Conservation (phyloP, 805 yeast genomes). For the Gaillardinia entomophila region DNA sequence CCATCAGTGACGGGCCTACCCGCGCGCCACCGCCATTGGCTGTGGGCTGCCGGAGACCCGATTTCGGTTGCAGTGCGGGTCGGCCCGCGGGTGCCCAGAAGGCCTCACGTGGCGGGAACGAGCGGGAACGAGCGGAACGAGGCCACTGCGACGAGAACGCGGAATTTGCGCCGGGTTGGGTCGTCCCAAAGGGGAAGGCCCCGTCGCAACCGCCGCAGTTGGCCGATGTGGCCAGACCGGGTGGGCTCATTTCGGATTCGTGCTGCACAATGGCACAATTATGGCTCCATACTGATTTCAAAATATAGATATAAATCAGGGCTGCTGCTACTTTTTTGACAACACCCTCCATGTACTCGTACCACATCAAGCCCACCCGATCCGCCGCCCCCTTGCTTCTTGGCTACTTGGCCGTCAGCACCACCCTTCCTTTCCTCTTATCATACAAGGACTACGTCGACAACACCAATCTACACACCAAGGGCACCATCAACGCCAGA, state of each 20-base stretch:
- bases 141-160: background rate
- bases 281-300: background rate
- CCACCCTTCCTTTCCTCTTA: conserved; percentile 35
- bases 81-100: no score
- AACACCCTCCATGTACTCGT: conserved; percentile 12
- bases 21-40: background rate
- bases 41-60: background rate
- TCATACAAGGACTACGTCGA: conserved; percentile 32
- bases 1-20: background rate
- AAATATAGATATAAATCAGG: background rate
- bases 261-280: background rate
- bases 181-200: background rate
- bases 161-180: background rate
- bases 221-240: background rate
- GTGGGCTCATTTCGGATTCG: background rate
- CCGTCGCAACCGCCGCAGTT: background rate
- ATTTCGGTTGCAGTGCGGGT: background rate
- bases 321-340: background rate
- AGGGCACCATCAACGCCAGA: conserved; percentile 31
- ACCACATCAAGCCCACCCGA: conserved; percentile 13
- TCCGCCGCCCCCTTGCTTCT: conserved; percentile 26
- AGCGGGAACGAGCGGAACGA: no score
- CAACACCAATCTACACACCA: conserved; percentile 12
- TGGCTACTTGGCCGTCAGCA: conserved; percentile 33
- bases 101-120: background rate